A percentile compares a stretch with the other conserved stretches of the same genome.
These are phyloP conservation scores for Geotrichum aggregatum DNA, from an alignment of 1,139 yeast genomes.

Conservation along the genomic window DNA sequence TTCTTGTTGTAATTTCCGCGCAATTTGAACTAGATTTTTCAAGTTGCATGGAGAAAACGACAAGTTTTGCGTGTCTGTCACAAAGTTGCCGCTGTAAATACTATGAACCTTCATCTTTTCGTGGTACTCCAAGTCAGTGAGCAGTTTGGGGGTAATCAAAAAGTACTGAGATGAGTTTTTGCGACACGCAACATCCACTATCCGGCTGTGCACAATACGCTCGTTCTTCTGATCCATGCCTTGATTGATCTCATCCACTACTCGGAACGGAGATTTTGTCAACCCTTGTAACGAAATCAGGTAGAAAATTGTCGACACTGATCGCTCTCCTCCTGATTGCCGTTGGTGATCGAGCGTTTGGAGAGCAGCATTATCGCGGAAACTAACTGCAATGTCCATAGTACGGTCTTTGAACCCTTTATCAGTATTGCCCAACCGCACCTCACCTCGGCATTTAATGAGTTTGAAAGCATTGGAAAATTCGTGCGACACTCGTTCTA, in stretches of 20 bases:
- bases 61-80: conserved; percentile 7
- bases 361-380: conserved; percentile 68
- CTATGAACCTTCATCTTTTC: conserved; percentile 83
- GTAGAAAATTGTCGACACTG: conserved; percentile 88
- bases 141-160: conserved; percentile 84
- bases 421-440: conserved; percentile 52
- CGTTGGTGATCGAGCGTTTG: conserved; percentile 75
- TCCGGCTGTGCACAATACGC: conserved; percentile 75
- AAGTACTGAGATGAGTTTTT: conserved; percentile 64
- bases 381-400: conserved; percentile 77
- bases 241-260: conserved; percentile 96
- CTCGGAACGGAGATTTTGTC: conserved; percentile 85
- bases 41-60: conserved; percentile 10
- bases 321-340: conserved; percentile 97
- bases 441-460: conserved; percentile 84
- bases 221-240: conserved; percentile 98
- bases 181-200: conserved; percentile 80
- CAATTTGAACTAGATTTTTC: conserved; percentile 16
- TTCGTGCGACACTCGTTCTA: conserved; percentile 53
- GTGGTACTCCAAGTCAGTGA: conserved; percentile 75
- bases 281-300: conserved; percentile 89
- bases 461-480: conserved; percentile 63
- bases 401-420: conserved; percentile 68
- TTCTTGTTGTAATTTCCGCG: conserved; percentile 6
- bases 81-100: conserved; percentile 61